These are phyloP conservation scores for Xerocomellus chrysenteron DNA, from an alignment of 768 basidiomycete species.

Conservation along the genomic window DNA sequence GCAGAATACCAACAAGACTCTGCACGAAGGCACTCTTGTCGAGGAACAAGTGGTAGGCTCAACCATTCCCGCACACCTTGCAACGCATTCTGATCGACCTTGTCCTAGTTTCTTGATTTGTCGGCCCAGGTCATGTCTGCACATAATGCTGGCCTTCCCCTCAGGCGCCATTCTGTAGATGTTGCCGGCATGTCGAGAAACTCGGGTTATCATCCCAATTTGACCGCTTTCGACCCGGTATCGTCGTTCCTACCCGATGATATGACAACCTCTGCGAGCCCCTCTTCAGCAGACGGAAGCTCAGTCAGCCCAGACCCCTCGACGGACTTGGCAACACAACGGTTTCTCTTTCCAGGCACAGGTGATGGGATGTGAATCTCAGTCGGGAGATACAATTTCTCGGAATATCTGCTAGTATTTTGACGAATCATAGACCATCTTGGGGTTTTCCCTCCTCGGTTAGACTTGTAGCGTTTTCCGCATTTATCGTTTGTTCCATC, in stretches of 20 bases:
- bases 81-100: not conserved
- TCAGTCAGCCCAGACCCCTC: constrained; percentile 20
- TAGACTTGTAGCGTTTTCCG: not conserved
- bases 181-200: constrained; percentile 14
- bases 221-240: constrained; percentile 18
- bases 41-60: constrained; percentile 56
- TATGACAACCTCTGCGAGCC: constrained; percentile 22
- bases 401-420: not conserved
- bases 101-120: constrained; percentile 29
- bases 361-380: constrained; percentile 15
- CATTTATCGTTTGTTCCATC: not conserved
- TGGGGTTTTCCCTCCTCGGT: not conserved
- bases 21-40: constrained; percentile 47
- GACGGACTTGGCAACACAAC: constrained; percentile 13
- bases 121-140: constrained; percentile 28
- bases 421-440: constrained; percentile 3
- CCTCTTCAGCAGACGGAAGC: constrained; percentile 21
- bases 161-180: constrained; percentile 34
- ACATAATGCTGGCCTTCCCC: constrained; percentile 24
- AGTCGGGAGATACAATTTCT: not conserved
- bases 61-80: not conserved
- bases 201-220: constrained; percentile 4
- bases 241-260: constrained; percentile 17
- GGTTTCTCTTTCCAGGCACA: constrained; percentile 17
- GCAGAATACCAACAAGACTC: constrained; percentile 52